Base-by-base conservation (phyloP, 495 filamentous ascomycete species). In the Penicillium lividum region DNA sequence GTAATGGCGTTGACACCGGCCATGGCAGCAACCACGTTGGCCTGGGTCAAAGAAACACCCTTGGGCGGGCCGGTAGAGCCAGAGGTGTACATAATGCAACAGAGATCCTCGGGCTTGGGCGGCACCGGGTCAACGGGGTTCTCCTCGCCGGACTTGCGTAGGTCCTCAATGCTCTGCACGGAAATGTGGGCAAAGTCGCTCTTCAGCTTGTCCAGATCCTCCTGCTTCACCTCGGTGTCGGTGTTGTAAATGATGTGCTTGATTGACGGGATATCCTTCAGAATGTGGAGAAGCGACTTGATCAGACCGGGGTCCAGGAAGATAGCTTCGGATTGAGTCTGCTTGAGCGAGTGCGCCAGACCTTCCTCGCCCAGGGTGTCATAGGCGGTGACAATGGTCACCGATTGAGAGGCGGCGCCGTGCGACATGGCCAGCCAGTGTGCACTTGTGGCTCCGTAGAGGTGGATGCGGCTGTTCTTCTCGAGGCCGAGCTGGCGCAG, bases 41-140 rank as follows among this genome's bases (percentile, higher is more conserved):
- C 89, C 72, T 98, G 94, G 65, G 87, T 94, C 62, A 98, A 74
- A 31, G 92, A 86, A 29, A 98, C 94, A 74, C 94, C 94, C 82
- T 98, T 98, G 36, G 94, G 94, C 0, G 92, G 84, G 50, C 94
- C 94, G 5, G 94, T 98, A n/a, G 93, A 96, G 44, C 94, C 94
- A 31, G 94, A 98, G 3, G 94, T 98, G 79, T 98, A 98, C 94
- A 98, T 98, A 73, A 98, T 96, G 71, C 94, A 97, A 82, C 89
- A 94, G 11, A 98, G 84, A 70, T 97, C 93, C 50, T 97, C 90
- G 3, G 90, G 82, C 28, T 78, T 73, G 4, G 94, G 93, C 40
- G 92, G 89, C 16, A 90, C 86, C 16, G 90, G 84, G 8, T 97
- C 93, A 46, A 86, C 84, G 8, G 83, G 86, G 68, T 95, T 94